Evolutionary conservation across 2,329 filamentous ascomycete species (phyloP), one percentile per base, ranked within the genome.

Genomic region (Fusarium zealandicum): DNA sequence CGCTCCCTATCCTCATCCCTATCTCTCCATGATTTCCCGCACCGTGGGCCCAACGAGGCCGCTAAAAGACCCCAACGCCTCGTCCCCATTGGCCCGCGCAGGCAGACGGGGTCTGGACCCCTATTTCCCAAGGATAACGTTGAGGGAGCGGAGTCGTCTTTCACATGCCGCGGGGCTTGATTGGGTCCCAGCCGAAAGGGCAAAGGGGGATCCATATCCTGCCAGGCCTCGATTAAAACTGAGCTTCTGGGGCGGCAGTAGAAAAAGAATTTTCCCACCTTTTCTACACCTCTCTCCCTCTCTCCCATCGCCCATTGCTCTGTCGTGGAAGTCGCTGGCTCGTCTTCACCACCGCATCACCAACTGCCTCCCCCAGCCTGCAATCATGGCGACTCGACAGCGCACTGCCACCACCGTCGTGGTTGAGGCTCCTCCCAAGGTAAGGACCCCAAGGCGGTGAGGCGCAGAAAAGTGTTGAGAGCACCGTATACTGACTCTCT

Each of bases 301-400:
- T 43, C 25, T 48, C 31, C 18, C 17, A 18, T 17, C 37, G 30
- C 20, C 33, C 40, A 48, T 36, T 46, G 33, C 27, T 40, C 41
- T 20, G 8, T 31, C 16, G 22, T 11, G 10, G 30, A 31, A 33
- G 36, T 49, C 46, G 37, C 30, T 37, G 37, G 36, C 37, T 49
- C 46, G 36, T 35, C 38, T 36, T 31, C 43, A 17, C 13, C 31
- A 39, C 43, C 39, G 20, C n/a, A 44, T 18, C 14, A 9, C 38
- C 38, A 25, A 14, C 45, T 13, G 41, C 33, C 37, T 32, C n/a
- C 17, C 11, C n/a, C 30, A n/a, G n/a, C 10, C 16, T 31, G 22
- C 14, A 28, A 65, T 25, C 44, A 69, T 69, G 66, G 57, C 66
- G 44, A 55, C 59, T 44, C 57, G 66, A 54, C 66, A 69, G 38